phyloP scores from a whole-genome alignment of 2,329 filamentous ascomycete genomes.

The Colletotrichum tanaceti region DNA sequence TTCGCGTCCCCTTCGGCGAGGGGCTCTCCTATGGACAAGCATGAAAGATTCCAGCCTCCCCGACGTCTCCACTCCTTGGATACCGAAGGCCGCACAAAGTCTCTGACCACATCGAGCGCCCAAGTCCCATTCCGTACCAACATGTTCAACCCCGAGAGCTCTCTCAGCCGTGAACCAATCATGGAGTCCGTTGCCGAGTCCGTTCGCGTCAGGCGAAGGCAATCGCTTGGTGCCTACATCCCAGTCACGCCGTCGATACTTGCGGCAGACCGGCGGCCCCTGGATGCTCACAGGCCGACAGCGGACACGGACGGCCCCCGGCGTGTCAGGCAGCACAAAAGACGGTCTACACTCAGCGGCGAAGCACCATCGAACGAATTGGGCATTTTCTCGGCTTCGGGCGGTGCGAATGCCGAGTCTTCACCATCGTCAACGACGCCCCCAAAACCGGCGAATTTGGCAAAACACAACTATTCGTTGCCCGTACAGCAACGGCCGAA shows the following conservation, averaged over 20 bases:
- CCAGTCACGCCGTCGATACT: slow-evolving; percentile 25
- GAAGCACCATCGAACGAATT: slow-evolving; percentile 16
- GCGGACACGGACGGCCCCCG: neutral
- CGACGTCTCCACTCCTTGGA: slow-evolving; percentile 20
- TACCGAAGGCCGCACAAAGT: slow-evolving; percentile 36
- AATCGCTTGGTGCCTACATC: slow-evolving; percentile 39
- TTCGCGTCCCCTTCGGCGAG: slow-evolving; percentile 37
- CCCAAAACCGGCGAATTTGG: slow-evolving; percentile 44
- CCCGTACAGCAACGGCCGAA: slow-evolving; percentile 36
- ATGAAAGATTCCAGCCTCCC: slow-evolving; percentile 19
- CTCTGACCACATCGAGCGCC: slow-evolving; percentile 41
- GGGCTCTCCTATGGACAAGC: slow-evolving; percentile 40
- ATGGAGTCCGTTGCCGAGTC: slow-evolving; percentile 26
- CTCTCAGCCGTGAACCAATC: slow-evolving; percentile 26
- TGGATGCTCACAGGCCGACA: neutral
- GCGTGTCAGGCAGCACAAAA: slow-evolving; percentile 5
- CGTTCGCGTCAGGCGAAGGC: slow-evolving; percentile 25
- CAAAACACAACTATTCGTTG: slow-evolving; percentile 42
- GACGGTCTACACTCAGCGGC: slow-evolving; percentile 21
- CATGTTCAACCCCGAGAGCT: slow-evolving; percentile 27
- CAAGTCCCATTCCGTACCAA: slow-evolving; percentile 37
- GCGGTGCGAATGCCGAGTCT: slow-evolving; percentile 15
- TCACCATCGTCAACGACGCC: slow-evolving; percentile 34
- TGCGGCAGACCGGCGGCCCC: neutral
- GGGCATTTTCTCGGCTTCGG: slow-evolving; percentile 28